These are phyloP conservation scores for Globisporangium middletonii DNA, from an alignment of 352 stramenopile species.

Conservation along the genomic window DNA sequence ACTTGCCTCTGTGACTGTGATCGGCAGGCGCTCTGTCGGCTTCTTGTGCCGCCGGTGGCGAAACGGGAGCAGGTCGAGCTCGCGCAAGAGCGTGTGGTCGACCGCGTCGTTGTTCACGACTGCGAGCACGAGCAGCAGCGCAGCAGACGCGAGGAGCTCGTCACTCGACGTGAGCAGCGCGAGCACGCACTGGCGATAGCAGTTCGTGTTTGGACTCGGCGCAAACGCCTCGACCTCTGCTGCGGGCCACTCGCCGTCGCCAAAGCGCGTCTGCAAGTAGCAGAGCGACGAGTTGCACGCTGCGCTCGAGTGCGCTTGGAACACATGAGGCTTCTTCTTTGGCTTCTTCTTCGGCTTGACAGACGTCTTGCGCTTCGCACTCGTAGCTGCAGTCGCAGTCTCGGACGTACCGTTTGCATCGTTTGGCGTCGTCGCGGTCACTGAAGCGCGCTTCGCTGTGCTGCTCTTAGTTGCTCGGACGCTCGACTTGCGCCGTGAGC, in stretches of 20 bases:
- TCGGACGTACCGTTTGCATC: not conserved
- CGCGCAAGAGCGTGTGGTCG: conserved; percentile 54
- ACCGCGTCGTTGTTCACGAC: conserved; percentile 60
- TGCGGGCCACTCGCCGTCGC: conserved; percentile 69
- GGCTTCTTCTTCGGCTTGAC: conserved; percentile 5
- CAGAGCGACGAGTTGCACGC: conserved; percentile 61
- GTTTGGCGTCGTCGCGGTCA: conserved; percentile 5
- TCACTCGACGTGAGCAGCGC: conserved; percentile 55
- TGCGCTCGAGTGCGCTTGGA: conserved; percentile 44
- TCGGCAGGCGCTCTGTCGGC: not conserved
- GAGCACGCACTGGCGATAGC: conserved; percentile 57
- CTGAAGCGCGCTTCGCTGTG: not conserved
- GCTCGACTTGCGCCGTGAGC: conserved; percentile 20
- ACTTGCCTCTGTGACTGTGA: conserved; percentile 12
- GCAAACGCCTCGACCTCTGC: conserved; percentile 64
- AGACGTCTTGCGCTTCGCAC: conserved; percentile 16
- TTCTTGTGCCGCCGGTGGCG: conserved; percentile 26
- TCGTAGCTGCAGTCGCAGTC: conserved; percentile 7
- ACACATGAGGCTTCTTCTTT: conserved; percentile 23
- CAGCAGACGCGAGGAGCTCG: conserved; percentile 53
- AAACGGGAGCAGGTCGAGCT: conserved; percentile 55
- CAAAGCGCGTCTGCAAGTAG: conserved; percentile 75
- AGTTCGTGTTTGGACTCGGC: conserved; percentile 26
- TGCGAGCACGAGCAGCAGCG: conserved; percentile 51
- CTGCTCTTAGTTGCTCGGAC: not conserved